Evolutionary conservation across 2,329 filamentous ascomycete genomes (phyloP).

Genomic region (Calonectria honghensis): DNA sequence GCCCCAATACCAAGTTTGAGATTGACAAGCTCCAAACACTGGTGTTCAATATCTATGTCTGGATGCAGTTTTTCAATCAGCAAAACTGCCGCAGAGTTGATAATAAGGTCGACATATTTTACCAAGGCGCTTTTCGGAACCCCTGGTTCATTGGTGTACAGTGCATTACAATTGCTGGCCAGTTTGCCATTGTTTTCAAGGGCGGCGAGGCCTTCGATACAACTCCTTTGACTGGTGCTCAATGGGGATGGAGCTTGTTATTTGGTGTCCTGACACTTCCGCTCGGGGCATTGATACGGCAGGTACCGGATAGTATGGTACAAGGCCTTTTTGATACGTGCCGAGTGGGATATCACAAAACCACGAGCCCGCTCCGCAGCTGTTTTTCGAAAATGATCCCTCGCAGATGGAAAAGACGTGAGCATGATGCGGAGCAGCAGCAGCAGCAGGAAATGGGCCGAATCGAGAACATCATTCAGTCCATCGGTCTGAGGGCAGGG

Average conservation of each 20-base stretch:
- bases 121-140: conserved; percentile 84
- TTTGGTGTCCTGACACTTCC: conserved; percentile 81
- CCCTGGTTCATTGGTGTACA: conserved; percentile 85
- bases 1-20: conserved; percentile 63
- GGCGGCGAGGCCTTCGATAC: conserved; percentile 81
- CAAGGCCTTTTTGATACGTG: conserved; percentile 54
- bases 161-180: conserved; percentile 79
- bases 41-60: conserved; percentile 90
- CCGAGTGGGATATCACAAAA: conserved; percentile 42
- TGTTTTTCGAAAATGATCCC: conserved; percentile 48
- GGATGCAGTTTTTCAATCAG: conserved; percentile 94
- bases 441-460: conserved; percentile 50
- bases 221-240: conserved; percentile 74
- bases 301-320: conserved; percentile 62
- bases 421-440: conserved; percentile 41
- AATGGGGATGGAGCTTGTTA: conserved; percentile 83
- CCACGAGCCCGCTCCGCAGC: conserved; percentile 49
- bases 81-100: conserved; percentile 87
- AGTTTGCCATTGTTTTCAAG: conserved; percentile 83
- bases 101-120: conserved; percentile 86
- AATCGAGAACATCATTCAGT: conserved; percentile 52
- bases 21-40: conserved; percentile 73
- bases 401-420: conserved; percentile 49
- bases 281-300: conserved; percentile 68
- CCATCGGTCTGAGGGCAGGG: conserved; percentile 44